Conservation (phyloP, 768 basidiomycete species). For the Tephrocybe sp. region DNA sequence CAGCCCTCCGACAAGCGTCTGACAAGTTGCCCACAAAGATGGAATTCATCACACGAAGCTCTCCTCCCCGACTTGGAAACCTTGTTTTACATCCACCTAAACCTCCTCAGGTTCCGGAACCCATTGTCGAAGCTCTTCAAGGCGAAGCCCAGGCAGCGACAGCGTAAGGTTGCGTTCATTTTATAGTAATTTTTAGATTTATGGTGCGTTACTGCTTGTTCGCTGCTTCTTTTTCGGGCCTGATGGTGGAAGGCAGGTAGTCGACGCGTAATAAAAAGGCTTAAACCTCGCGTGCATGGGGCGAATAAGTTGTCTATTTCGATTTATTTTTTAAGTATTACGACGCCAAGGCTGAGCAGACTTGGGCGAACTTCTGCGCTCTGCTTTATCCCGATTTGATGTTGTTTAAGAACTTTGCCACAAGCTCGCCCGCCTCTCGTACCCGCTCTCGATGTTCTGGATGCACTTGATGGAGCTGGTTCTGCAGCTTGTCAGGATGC, state of each 20-base stretch:
- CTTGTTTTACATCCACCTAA: conserved; percentile 50
- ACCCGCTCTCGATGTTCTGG: conserved; percentile 29
- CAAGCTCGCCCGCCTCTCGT: conserved; percentile 31
- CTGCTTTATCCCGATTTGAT: conserved; percentile 3
- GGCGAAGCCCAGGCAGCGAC: conserved; percentile 2
- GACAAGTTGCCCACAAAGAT: conserved; percentile 84
- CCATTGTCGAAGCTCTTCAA: conserved; percentile 8
- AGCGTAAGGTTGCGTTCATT: background rate
- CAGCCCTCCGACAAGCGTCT: conserved; percentile 86
- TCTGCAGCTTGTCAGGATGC: conserved; percentile 55
- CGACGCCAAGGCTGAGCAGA: too few relatives aligned
- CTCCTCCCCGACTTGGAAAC: conserved; percentile 74
- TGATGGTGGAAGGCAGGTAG: too few relatives aligned
- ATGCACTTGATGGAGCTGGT: conserved; percentile 30
- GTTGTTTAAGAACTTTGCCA: conserved; percentile 38
- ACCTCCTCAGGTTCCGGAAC: conserved; percentile 17
- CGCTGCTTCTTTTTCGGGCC: too few relatives aligned
- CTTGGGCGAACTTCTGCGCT: background rate
- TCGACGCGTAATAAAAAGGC: too few relatives aligned
- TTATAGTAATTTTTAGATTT: too few relatives aligned
- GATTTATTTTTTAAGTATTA: too few relatives aligned
- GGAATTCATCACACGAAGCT: conserved; percentile 74
- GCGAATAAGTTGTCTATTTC: too few relatives aligned
- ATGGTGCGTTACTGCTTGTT: too few relatives aligned
- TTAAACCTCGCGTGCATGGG: too few relatives aligned